These are phyloP conservation scores for Stevia rebaudiana DNA, from an alignment of 140 eudicot species.

Conservation along the genomic window DNA sequence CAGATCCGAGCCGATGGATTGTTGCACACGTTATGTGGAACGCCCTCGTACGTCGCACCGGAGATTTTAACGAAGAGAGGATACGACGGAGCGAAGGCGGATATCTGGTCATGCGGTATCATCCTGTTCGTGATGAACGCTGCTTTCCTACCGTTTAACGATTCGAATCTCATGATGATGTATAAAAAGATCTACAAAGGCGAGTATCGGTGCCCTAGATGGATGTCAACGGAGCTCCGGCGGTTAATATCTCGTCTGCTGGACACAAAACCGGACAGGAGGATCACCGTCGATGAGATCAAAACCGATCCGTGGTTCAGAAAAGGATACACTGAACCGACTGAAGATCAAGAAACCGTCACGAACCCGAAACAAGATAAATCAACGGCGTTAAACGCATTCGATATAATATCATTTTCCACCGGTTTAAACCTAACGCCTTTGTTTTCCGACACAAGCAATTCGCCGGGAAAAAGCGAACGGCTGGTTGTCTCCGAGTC, in stretches of 20 bases:
- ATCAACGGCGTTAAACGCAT: slow-evolving; percentile 32
- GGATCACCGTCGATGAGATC: slow-evolving; percentile 58
- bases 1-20: slow-evolving; percentile 54
- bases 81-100: slow-evolving; percentile 57
- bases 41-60: slow-evolving; percentile 78
- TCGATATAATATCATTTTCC: slow-evolving; percentile 49
- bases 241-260: slow-evolving; percentile 31
- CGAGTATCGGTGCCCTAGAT: slow-evolving; percentile 53
- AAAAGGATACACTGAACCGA: slow-evolving; percentile 38
- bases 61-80: slow-evolving; percentile 59
- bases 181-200: slow-evolving; percentile 65
- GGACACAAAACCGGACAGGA: slow-evolving; percentile 47
- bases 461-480: slow-evolving; percentile 10
- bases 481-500: slow-evolving; percentile 27
- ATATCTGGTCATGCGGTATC: slow-evolving; percentile 69
- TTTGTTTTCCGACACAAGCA: slow-evolving; percentile 18
- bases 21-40: slow-evolving; percentile 63
- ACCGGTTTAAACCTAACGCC: slow-evolving; percentile 45
- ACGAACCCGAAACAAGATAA: slow-evolving; percentile 18
- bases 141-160: slow-evolving; percentile 59
- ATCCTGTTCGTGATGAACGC: slow-evolving; percentile 51
- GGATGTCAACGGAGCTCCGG: slow-evolving; percentile 55
- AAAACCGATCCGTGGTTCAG: slow-evolving; percentile 50
- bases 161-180: slow-evolving; percentile 54
- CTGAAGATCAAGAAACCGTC: slow-evolving; percentile 32